Conservation (phyloP, 768 basidiomycete genomes). For the Boletus tylopilopsis region DNA sequence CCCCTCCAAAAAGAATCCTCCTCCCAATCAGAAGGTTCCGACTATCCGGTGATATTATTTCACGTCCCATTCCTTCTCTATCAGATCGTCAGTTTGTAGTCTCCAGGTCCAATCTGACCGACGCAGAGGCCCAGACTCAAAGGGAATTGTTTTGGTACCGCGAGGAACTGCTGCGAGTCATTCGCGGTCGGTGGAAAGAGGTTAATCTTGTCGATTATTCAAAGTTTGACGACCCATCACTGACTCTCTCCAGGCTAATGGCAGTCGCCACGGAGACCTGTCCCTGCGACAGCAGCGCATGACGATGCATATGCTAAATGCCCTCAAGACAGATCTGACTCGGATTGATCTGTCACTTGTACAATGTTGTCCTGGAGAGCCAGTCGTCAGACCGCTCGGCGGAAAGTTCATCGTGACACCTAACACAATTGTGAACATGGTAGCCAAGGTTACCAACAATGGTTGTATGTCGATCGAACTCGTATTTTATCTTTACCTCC, state of each 20-base stretch:
- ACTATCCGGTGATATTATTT: constrained; percentile 54
- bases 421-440: constrained; percentile 63
- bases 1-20: constrained; percentile 43
- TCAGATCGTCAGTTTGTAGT: constrained; percentile 92
- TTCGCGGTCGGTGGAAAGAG: constrained; percentile 83
- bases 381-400: constrained; percentile 13
- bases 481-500: neutral
- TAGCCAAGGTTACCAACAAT: constrained; percentile 56
- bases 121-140: constrained; percentile 57
- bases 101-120: constrained; percentile 61
- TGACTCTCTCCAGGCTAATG: constrained; percentile 58
- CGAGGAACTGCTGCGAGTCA: constrained; percentile 71
- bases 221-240: neutral
- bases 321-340: constrained; percentile 65
- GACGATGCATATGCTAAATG: constrained; percentile 75
- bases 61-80: constrained; percentile 74
- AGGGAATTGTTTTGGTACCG: constrained; percentile 95
- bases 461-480: constrained; percentile 47
- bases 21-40: constrained; percentile 70
- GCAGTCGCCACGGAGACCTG: constrained; percentile 70
- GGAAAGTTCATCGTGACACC: constrained; percentile 49
- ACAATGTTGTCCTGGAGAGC: constrained; percentile 24
- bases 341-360: constrained; percentile 54
- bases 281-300: constrained; percentile 76
- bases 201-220: constrained; percentile 35